Base-by-base conservation (phyloP, 2,329 filamentous ascomycete genomes). In the Purpureocillium lavendulum region DNA sequence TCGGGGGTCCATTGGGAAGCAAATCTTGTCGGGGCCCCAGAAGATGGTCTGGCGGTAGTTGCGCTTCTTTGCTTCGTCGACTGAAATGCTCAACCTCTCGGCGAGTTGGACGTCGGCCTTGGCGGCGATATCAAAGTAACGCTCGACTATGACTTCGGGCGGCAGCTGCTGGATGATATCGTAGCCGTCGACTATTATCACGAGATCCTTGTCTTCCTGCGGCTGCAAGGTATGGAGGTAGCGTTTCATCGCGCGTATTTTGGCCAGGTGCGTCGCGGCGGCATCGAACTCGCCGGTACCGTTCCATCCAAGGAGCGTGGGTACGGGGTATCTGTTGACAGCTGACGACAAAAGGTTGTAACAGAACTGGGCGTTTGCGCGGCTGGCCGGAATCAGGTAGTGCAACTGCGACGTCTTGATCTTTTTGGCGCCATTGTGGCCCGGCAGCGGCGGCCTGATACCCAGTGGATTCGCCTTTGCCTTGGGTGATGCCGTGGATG, bases 91-190 rank as follows among this genome's bases (percentile, higher is more conserved):
- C 45, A 77, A 77, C 30, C 64, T 67, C 37, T 64, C 56, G 29
- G 61, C 58, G 32, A 82, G 57, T 18, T 70, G 66, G 26, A 58
- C 55, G 45, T 83, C 77, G 21, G 70, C 72, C 37, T 67, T 65
- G n/a, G 65, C 60, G 14, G 73, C 54, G 13, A 77, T 59, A 12
- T 65, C 60, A 46, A 78, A 73, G 55, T 83, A 85, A 33, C 80
- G 70, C 46, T 71, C 61, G 18, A 85, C 69, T 46, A 84, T 60
- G 15, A 83, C 65, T 32, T 80, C 72, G 3, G 76, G 71, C 0
- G 79, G 77, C 3, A 84, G 62, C 54, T 85, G 81, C 43, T 83
- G 76, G 61, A 78, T 77, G 2, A 77, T 66, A 42, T 84, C 77
- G 53, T 76, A 71, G 2, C 73, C 77, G 52, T 84, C 80, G 6